Conservation (phyloP, 805 yeast genomes). For the Saccharomycopsis fermentans region DNA sequence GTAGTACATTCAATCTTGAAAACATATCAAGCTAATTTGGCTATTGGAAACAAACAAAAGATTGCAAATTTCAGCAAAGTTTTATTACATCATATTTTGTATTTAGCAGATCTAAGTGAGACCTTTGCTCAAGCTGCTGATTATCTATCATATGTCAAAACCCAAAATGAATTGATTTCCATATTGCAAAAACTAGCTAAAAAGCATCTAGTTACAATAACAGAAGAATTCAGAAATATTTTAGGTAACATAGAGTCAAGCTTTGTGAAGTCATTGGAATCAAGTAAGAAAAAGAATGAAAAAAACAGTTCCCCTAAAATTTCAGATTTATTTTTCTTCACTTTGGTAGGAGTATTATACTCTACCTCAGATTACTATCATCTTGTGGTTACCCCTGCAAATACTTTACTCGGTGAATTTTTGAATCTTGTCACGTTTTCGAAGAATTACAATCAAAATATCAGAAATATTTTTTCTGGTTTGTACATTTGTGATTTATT, state of each 20-base stretch:
- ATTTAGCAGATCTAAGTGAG: conserved; percentile 29
- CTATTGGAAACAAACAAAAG: conserved; percentile 71
- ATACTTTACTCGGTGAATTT: conserved; percentile 22
- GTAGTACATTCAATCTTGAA: conserved; percentile 47
- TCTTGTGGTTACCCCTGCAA: conserved; percentile 76
- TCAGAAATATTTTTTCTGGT: conserved; percentile 42
- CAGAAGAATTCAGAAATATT: conserved; percentile 49
- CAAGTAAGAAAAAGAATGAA: conserved; percentile 22
- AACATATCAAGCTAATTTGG: conserved; percentile 64
- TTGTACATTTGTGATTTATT: conserved; percentile 55
- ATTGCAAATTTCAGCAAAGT: conserved; percentile 54
- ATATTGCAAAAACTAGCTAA: conserved; percentile 51
- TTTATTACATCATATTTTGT: conserved; percentile 51
- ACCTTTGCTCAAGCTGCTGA: conserved; percentile 22
- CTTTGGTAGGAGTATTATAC: conserved; percentile 64
- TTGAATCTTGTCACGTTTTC: neutral
- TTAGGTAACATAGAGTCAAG: conserved; percentile 47
- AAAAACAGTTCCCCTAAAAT: conserved; percentile 27
- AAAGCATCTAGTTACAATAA: conserved; percentile 52
- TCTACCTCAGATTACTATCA: conserved; percentile 96
- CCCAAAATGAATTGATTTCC: conserved; percentile 35
- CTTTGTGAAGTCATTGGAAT: conserved; percentile 26
- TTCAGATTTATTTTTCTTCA: conserved; percentile 58
- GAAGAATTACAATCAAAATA: neutral
- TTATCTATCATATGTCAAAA: conserved; percentile 27